These are phyloP conservation scores for Pleurotus ostreatus DNA, from an alignment of 768 basidiomycete species.

Conservation along the genomic window DNA sequence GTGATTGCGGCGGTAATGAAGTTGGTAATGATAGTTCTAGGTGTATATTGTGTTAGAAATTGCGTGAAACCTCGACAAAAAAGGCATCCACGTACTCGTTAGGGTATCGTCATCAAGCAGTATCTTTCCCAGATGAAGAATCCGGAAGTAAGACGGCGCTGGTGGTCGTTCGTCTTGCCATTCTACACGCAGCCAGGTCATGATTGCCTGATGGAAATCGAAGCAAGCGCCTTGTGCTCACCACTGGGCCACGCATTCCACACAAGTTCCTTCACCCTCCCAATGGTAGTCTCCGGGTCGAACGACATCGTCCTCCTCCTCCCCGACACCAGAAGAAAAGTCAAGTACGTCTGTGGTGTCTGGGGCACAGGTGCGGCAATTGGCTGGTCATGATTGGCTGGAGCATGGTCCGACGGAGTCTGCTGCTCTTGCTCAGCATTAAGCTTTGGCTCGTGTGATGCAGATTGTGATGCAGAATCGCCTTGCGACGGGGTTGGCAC, in stretches of 20 bases:
- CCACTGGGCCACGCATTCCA: constrained; percentile 83
- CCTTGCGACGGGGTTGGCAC: neutral
- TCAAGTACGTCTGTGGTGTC: constrained; percentile 59
- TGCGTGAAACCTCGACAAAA: constrained; percentile 2
- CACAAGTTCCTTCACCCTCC: constrained; percentile 76
- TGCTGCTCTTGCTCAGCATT: constrained; percentile 15
- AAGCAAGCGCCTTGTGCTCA: constrained; percentile 24
- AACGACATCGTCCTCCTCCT: constrained; percentile 67
- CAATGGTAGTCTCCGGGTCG: constrained; percentile 70
- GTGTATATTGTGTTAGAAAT: neutral
- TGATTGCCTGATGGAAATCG: neutral
- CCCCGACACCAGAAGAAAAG: constrained; percentile 72
- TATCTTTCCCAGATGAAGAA: constrained; percentile 75
- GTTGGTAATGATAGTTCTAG: constrained; percentile 6
- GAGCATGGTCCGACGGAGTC: constrained; percentile 10
- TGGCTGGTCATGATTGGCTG: constrained; percentile 13
- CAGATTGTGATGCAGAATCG: neutral
- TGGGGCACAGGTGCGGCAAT: constrained; percentile 37
- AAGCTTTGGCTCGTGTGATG: constrained; percentile 7
- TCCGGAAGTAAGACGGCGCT: constrained; percentile 70
- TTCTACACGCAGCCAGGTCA: constrained; percentile 31
- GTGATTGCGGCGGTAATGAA: constrained; percentile 6
- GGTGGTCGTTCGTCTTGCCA: constrained; percentile 80
- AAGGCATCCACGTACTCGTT: constrained; percentile 39
- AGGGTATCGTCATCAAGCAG: constrained; percentile 83